Evolutionary conservation across 2,329 filamentous ascomycete genomes (phyloP).

Genomic region (Calycina herbarum): DNA sequence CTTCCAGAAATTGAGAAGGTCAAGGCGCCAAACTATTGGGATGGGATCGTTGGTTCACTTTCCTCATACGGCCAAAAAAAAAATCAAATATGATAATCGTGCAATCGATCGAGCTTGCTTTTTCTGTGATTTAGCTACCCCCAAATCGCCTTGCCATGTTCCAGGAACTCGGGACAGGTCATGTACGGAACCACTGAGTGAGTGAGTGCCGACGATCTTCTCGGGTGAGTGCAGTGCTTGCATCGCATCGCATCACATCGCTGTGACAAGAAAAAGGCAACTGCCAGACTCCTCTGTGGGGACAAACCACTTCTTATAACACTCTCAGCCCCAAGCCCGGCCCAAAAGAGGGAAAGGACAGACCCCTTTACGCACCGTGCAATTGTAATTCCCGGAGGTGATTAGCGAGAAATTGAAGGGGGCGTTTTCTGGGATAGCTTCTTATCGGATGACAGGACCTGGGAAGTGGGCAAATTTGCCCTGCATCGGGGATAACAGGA

Average conservation of each 20-base stretch:
- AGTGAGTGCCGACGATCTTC: neutral
- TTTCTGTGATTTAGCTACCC: neutral
- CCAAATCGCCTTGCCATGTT: neutral
- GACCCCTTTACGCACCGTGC: neutral
- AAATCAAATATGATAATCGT: neutral
- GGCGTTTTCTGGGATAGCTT: neutral
- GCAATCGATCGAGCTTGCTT: constrained; percentile 1
- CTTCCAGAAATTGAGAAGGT: neutral
- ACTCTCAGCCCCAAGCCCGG: neutral
- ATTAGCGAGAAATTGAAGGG: constrained; percentile 2
- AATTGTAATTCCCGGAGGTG: neutral
- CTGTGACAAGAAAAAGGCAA: neutral
- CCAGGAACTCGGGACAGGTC: neutral
- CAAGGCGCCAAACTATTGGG: neutral
- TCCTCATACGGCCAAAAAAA: neutral
- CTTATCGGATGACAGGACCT: no score
- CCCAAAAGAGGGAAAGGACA: neutral
- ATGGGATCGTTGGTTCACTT: neutral
- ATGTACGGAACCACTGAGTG: neutral
- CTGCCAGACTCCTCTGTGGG: neutral
- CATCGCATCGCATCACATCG: no score
- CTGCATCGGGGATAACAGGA: neutral
- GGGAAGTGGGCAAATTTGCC: neutral
- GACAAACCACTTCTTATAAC: neutral
- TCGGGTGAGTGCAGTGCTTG: neutral